A percentile compares a stretch with the other conserved stretches of the same genome.
Evolutionary conservation across 1,284 basidiomycete genomes (phyloP).

Genomic region (Leccinum ambiguum): DNA sequence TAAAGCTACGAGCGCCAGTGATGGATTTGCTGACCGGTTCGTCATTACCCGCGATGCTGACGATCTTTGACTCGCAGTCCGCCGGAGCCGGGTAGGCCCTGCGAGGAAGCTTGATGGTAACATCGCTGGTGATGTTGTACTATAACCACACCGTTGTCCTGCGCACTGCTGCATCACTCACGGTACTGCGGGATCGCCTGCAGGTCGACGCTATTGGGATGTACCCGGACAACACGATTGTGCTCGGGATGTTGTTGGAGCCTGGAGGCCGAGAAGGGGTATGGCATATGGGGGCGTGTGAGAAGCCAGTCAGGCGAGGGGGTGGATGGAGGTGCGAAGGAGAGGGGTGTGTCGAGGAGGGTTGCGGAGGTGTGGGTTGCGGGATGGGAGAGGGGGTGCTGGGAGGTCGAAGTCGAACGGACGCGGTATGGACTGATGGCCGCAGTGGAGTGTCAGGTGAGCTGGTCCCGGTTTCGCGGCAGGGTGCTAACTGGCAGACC

Average conservation of each 20-base stretch:
- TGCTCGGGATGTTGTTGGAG: too few species aligned
- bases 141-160: constrained; percentile 51
- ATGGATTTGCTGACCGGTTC: constrained; percentile 58
- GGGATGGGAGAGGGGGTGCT: constrained; percentile 72
- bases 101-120: constrained; percentile 62
- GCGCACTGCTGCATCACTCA: constrained; percentile 58
- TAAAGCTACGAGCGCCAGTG: constrained; percentile 41
- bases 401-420: constrained; percentile 68
- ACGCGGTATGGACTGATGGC: constrained; percentile 61
- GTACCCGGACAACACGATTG: too few species aligned
- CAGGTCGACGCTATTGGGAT: constrained; percentile 27
- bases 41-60: constrained; percentile 41
- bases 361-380: constrained; percentile 73
- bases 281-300: constrained; percentile 72
- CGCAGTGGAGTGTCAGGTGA: constrained; percentile 65
- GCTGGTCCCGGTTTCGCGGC: constrained; percentile 39
- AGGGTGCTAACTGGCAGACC: constrained; percentile 17
- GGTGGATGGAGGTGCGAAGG: constrained; percentile 38
- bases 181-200: constrained; percentile 57
- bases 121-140: constrained; percentile 61
- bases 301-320: constrained; percentile 46
- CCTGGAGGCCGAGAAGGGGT: constrained; percentile 75
- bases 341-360: constrained; percentile 59
- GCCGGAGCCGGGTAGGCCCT: constrained; percentile 20
- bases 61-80: constrained; percentile 48